Conservation (phyloP, 1,284 basidiomycete species). For the Microbotryum scabiosae region DNA sequence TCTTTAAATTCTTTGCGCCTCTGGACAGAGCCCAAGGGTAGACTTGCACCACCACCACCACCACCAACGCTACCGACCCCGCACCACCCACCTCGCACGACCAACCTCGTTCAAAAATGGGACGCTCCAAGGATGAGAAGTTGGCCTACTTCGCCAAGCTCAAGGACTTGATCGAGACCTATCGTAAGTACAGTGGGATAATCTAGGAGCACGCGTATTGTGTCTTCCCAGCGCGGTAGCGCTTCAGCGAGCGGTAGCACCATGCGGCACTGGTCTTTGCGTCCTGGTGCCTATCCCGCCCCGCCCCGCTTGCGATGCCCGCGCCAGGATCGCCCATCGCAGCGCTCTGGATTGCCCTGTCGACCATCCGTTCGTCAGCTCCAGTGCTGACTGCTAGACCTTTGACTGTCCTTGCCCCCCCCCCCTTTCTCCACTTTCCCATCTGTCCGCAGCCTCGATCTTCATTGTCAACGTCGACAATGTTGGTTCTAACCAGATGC, state of each 20-base stretch:
- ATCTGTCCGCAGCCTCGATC: slow-evolving; percentile 63
- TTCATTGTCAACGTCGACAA: slow-evolving; percentile 99
- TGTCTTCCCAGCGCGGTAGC: neutral
- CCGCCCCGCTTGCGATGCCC: neutral
- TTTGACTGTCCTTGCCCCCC: neutral
- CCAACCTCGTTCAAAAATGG: slow-evolving; percentile 18
- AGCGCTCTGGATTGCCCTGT: neutral
- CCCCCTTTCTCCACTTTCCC: slow-evolving; percentile 4
- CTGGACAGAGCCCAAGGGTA: slow-evolving; percentile 30
- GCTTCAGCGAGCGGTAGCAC: neutral
- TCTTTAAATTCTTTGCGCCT: slow-evolving; percentile 34
- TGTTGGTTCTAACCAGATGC: slow-evolving; percentile 98
- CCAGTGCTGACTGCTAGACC: neutral
- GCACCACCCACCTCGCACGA: neutral
- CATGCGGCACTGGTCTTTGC: neutral
- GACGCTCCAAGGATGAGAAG: slow-evolving; percentile 53
- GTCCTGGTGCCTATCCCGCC: neutral
- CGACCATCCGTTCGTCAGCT: neutral
- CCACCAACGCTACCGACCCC: neutral
- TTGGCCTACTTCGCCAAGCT: slow-evolving; percentile 90
- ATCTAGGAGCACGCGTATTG: neutral
- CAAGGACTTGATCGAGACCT: slow-evolving; percentile 83
- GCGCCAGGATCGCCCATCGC: neutral
- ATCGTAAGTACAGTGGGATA: slow-evolving; percentile 53
- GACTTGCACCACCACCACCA: slow-evolving; percentile 21